phyloP scores from a whole-genome alignment of 139 green algal genomes.

The Penium margaritaceum region DNA sequence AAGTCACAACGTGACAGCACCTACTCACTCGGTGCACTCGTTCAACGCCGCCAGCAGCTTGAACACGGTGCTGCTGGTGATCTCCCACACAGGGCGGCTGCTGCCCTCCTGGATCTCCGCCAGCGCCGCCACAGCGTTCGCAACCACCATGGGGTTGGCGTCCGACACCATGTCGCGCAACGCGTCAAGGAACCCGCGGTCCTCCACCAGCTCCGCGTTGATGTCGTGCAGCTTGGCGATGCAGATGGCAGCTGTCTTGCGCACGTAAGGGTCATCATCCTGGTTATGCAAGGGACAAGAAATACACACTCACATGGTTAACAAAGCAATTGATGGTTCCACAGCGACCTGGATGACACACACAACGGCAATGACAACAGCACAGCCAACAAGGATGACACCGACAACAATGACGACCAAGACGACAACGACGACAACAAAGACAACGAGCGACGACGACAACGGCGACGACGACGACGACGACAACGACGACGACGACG shows the following conservation, averaged over 20 bases:
- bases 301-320: not conserved
- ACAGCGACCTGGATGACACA: no score
- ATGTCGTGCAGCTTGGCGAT: conserved; percentile 98
- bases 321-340: no score
- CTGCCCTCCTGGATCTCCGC: conserved; percentile 72
- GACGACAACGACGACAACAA: no score
- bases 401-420: no score
- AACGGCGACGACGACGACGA: no score
- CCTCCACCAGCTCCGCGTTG: conserved; percentile 86
- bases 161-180: conserved; percentile 87
- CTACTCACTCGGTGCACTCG: conserved; percentile 95
- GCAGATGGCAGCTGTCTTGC: conserved; percentile 95
- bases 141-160: conserved; percentile 98
- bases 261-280: conserved; percentile 96
- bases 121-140: conserved; percentile 92
- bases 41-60: conserved; percentile 95
- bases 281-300: conserved; percentile 33
- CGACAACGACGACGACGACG: no score
- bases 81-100: conserved; percentile 57
- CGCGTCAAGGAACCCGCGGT: conserved; percentile 89
- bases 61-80: conserved; percentile 68
- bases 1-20: not conserved
- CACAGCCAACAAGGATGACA: no score
- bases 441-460: no score
- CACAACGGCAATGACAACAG: no score